A percentile compares a stretch with the other conserved stretches of the same genome.
These are phyloP conservation scores for Blastocrithidia nonstop DNA, from an alignment of 208 protist genomes.

Conservation along the genomic window DNA sequence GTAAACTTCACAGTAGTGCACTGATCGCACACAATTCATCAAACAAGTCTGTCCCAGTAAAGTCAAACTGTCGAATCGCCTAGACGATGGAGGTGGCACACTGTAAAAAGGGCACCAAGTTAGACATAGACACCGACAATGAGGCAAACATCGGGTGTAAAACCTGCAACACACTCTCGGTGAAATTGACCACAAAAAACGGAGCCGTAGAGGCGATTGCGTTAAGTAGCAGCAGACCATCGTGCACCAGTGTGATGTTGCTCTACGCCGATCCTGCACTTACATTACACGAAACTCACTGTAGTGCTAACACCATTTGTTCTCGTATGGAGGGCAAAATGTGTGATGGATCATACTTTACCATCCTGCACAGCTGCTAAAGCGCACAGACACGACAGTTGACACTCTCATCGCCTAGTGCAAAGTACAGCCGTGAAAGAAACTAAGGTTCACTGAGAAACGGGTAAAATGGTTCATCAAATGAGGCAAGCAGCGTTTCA, in stretches of 20 bases:
- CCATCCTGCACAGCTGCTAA: constrained; percentile 69
- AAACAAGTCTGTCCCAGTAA: constrained; percentile 18
- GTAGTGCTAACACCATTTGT: constrained; percentile 49
- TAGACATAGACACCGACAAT: constrained; percentile 16
- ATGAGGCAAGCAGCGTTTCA: constrained; percentile 46
- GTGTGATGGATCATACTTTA: constrained; percentile 66
- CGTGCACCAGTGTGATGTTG: constrained; percentile 32
- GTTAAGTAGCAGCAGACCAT: constrained; percentile 53
- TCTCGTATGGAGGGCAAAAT: constrained; percentile 67
- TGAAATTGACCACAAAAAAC: constrained; percentile 68
- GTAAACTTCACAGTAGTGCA: constrained; percentile 43
- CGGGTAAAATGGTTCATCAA: constrained; percentile 69
- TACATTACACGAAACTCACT: constrained; percentile 33
- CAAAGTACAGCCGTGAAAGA: constrained; percentile 50
- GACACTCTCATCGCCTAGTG: constrained; percentile 70
- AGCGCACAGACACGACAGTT: constrained; percentile 59
- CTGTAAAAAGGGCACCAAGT: constrained; percentile 47
- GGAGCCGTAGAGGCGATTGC: constrained; percentile 48
- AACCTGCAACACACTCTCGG: constrained; percentile 41
- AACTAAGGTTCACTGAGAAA: constrained; percentile 77
- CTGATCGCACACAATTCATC: constrained; percentile 37
- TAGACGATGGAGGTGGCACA: constrained; percentile 53
- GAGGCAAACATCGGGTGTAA: constrained; percentile 36
- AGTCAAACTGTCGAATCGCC: constrained; percentile 44
- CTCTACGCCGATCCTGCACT: constrained; percentile 24